Conservation (phyloP, 192 early-diverging fungal genomes). For the Coemansia sp. region DNA sequence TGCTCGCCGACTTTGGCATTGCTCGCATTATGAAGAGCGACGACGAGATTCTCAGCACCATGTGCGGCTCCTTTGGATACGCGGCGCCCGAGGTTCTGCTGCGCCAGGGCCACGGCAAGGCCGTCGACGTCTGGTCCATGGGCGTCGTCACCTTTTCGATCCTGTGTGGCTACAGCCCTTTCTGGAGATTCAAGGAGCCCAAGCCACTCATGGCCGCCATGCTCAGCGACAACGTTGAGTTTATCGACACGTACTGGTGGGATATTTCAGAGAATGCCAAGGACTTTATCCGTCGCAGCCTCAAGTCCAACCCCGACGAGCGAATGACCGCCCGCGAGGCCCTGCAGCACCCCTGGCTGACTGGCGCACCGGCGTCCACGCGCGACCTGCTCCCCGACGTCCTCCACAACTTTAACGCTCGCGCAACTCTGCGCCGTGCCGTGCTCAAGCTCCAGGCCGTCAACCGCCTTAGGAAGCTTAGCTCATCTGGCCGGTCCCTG, state of each 20-base stretch:
- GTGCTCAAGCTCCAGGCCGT: constrained; percentile 53
- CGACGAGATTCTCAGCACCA: constrained; percentile 72
- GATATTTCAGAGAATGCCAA: constrained; percentile 83
- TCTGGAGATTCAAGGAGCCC: constrained; percentile 64
- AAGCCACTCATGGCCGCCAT: constrained; percentile 62
- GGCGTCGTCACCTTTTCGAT: constrained; percentile 91
- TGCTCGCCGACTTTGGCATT: constrained; percentile 91
- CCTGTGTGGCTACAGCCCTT: constrained; percentile 84
- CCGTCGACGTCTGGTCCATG: constrained; percentile 95
- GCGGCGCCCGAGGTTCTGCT: constrained; percentile 87
- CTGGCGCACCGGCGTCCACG: constrained; percentile 60
- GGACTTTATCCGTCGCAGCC: constrained; percentile 69
- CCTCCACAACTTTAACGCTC: constrained; percentile 65
- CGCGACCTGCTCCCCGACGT: constrained; percentile 88
- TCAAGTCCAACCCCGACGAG: constrained; percentile 69
- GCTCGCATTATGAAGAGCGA: constrained; percentile 65
- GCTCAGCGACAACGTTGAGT: constrained; percentile 67
- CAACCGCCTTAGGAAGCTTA: constrained; percentile 51
- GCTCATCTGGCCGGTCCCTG: constrained; percentile 1
- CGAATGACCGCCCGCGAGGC: constrained; percentile 84
- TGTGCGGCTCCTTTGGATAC: constrained; percentile 89
- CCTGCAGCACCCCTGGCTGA: constrained; percentile 85
- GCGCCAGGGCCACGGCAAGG: constrained; percentile 81
- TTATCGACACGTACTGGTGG: constrained; percentile 75
- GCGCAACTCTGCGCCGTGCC: constrained; percentile 52